A percentile compares a stretch with the other conserved stretches of the same genome.
phyloP scores from a whole-genome alignment of 2,329 filamentous ascomycete genomes.

The Drechslerella dactyloides region DNA sequence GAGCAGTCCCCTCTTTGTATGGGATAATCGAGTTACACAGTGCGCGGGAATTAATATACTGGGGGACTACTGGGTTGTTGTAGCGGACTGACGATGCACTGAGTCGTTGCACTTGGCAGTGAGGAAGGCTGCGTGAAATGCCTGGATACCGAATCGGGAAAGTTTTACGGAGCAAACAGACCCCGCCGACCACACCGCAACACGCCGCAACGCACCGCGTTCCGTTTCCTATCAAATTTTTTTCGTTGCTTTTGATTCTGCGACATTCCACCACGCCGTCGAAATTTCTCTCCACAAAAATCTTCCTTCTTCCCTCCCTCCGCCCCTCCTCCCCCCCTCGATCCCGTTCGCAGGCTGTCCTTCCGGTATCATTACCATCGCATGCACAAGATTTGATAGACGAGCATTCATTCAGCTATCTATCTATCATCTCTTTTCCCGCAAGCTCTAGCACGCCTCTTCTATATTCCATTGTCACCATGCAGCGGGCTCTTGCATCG shows the following conservation, averaged over 20 bases:
- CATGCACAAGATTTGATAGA: constrained; percentile 16
- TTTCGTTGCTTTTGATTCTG: constrained; percentile 50
- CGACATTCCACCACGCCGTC: constrained; percentile 53
- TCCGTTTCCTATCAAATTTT: constrained; percentile 33
- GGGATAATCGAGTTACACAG: too few relatives aligned
- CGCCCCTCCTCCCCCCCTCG: constrained; percentile 53
- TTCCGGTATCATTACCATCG: constrained; percentile 52
- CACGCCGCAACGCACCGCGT: constrained; percentile 21
- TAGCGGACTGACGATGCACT: too few relatives aligned
- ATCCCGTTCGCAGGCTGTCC: constrained; percentile 54
- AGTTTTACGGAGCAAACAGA: background rate
- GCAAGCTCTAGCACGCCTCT: constrained; percentile 13
- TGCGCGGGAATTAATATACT: too few relatives aligned
- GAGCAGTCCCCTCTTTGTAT: too few relatives aligned
- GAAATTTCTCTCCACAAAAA: constrained; percentile 56
- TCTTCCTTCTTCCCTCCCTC: constrained; percentile 56
- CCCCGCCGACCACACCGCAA: constrained; percentile 19
- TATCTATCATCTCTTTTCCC: constrained; percentile 14
- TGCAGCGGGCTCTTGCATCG: constrained; percentile 94
- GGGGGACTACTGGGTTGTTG: too few relatives aligned
- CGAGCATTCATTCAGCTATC: constrained; percentile 16
- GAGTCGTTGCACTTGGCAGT: too few relatives aligned
- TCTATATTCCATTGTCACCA: constrained; percentile 63
- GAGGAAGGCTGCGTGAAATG: too few relatives aligned
- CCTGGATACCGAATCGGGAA: background rate